Evolutionary conservation across 148 eudicot species (phyloP), one percentile per base, ranked within the genome.

Genomic region (Beta vulgaris): DNA sequence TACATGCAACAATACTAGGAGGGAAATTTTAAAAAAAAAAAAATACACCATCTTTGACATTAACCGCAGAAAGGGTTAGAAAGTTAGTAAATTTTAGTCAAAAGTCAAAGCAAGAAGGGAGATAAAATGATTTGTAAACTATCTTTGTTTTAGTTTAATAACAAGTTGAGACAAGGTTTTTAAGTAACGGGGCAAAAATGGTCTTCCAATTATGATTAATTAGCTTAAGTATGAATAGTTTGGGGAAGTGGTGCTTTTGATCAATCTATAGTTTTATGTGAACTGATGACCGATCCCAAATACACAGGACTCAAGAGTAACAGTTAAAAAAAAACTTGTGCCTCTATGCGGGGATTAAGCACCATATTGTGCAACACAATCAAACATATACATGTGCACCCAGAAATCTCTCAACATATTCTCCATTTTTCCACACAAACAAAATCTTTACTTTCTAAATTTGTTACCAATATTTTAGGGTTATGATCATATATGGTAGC

Each of bases 291-390:
- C 34, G 32, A 55, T 55, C 60, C 60, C 60, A n/a, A 55, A 55
- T 55, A n/a, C n/a, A n/a, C n/a, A n/a, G n/a, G n/a, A 49, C 15
- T 15, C 4, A 59, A 28, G 35, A 59, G 32, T 59, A 28, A 26
- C 10, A 11, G 2, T 8, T 5, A 5, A 7, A 16, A 2, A 28
- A 9, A 11, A 51, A 51, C 55, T 57, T 10, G 35, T 32, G 67
- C 39, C n/a, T 62, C 21, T 62, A 18, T 1, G 49, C 67, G 58
- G 43, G 44, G 8, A 61, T 42, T 36, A 61, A 31, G 76, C 63
- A 54, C 74, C n/a, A 32, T 34, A 36, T 54, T 36, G 60, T 35
- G 74, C 68, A 73, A 73, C 76, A 61, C 67, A 60, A 44, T 31
- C 69, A 61, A 37, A 44, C 42, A 61, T 0, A 13, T 11, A 39